phyloP scores from a whole-genome alignment of 345 rosid genomes.

The Moricandia moricandioides region DNA sequence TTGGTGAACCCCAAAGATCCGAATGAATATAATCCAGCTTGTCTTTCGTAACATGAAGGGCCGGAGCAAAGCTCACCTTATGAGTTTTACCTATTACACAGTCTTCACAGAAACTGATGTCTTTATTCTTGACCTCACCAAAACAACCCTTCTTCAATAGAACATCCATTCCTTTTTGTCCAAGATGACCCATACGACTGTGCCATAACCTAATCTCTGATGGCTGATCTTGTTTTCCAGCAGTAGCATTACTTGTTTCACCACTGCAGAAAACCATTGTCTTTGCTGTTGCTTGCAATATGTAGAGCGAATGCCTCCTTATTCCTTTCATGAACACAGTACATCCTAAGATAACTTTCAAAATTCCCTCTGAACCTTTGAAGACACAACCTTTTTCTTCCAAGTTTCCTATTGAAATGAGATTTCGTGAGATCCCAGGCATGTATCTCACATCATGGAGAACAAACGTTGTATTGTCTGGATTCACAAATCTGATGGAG shows the following conservation, averaged over 20 bases:
- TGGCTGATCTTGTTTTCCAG: too few species aligned
- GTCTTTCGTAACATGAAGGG: too few species aligned
- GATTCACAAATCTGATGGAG: too few species aligned
- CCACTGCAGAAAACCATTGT: too few species aligned
- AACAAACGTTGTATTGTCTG: too few species aligned
- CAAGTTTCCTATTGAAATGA: not conserved
- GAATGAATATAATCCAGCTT: too few species aligned
- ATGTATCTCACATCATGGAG: not conserved
- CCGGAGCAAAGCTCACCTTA: not conserved
- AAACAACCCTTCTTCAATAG: not conserved
- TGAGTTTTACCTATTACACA: not conserved
- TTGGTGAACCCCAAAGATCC: not conserved
- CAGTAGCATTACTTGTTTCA: too few species aligned
- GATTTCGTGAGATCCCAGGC: not conserved
- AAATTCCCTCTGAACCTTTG: too few species aligned
- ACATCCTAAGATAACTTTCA: too few species aligned
- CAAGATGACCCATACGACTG: not conserved
- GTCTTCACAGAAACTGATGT: too few species aligned
- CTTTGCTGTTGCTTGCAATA: not conserved
- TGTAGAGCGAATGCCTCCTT: not conserved
- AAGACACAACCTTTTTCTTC: not conserved
- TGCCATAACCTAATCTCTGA: not conserved
- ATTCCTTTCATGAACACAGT: too few species aligned
- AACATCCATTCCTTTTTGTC: not conserved
- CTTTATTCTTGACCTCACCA: too few species aligned